Base-by-base conservation (phyloP, 495 filamentous ascomycete species). In the Trichocladium uniseriatum region DNA sequence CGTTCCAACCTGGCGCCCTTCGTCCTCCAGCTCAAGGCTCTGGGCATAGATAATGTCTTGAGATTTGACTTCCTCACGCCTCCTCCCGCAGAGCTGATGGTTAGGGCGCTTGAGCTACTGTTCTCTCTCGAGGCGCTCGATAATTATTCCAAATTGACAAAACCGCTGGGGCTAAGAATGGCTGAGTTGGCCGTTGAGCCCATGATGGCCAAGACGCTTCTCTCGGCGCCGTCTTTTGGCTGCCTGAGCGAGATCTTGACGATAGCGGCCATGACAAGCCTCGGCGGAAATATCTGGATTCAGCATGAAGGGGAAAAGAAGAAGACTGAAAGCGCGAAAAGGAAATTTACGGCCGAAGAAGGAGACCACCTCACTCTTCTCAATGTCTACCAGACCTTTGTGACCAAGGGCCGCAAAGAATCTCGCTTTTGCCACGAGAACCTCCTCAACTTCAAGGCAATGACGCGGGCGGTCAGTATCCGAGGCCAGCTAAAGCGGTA, bases 31-130 rank as follows among this genome's bases (percentile, higher is more conserved):
- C 79, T 99, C 45, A 96, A 97, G 65, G 92, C 91, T 15, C 74
- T 99, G 15, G 94, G 94, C 0, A 94, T 99, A 57, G 90, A 95
- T 64, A 97, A 99, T 63, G 84, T 97, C 24, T 79, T 87, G 7
- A 81, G 89, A 18, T 99, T 97, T 62, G 81, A 87, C 55, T 97
- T 90, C 60, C 66, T 95, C 48, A 94, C 94, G 10, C 72, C 89
- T 14, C 92, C 92, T 24, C 91, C 92, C 1, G 80, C 89, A 9
- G 85, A 94, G 54, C 79, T 96, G 21, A 80, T 96, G 66, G 82
- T 84, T 39, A 86, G 89, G 38, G 94, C 86, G 14, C 76, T 95
- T 3, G 92, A 99, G 61, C 72, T 96, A 5, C 72, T 99, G 15
- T 96, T 83, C 68, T 85, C 89, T 6, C 79, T 99, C 24, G 89